Conservation (phyloP, 2,329 filamentous ascomycete species). For the Xylaria polymorpha region DNA sequence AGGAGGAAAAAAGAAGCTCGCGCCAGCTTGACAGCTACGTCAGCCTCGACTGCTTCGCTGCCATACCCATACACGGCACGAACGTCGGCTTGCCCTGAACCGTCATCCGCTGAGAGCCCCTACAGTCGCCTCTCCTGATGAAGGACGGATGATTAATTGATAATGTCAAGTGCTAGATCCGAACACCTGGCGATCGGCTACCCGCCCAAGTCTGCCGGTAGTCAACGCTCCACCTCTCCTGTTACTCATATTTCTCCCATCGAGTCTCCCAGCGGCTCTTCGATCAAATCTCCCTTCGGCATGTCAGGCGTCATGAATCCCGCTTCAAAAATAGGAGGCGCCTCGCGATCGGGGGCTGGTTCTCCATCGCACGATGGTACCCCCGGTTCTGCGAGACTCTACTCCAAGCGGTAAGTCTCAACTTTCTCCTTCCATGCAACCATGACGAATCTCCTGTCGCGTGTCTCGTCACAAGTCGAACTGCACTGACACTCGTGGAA, state of each 20-base stretch:
- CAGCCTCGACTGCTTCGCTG: slow-evolving; percentile 43
- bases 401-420: slow-evolving; percentile 84
- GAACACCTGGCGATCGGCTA: slow-evolving; percentile 90
- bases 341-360: slow-evolving; percentile 83
- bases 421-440: not conserved
- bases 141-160: slow-evolving; percentile 76
- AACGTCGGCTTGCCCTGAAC: slow-evolving; percentile 43
- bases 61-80: slow-evolving; percentile 30
- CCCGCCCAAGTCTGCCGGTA: slow-evolving; percentile 73
- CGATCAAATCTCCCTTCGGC: slow-evolving; percentile 78
- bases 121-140: slow-evolving; percentile 54
- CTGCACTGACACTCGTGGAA: slow-evolving; percentile 37
- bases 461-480: slow-evolving; percentile 28
- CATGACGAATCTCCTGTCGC: slow-evolving; percentile 24
- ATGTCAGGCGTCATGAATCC: slow-evolving; percentile 71
- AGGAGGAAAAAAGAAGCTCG: slow-evolving; percentile 36
- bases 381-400: slow-evolving; percentile 75
- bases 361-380: slow-evolving; percentile 92
- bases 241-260: slow-evolving; percentile 77
- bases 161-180: slow-evolving; percentile 91
- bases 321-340: slow-evolving; percentile 68
- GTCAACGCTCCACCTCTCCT: slow-evolving; percentile 82
- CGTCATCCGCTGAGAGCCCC: slow-evolving; percentile 47
- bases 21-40: slow-evolving; percentile 44
- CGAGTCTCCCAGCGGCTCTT: slow-evolving; percentile 72